Evolutionary conservation across 139 green algal species (phyloP).

Genomic region (Diplosphaera chodatii): DNA sequence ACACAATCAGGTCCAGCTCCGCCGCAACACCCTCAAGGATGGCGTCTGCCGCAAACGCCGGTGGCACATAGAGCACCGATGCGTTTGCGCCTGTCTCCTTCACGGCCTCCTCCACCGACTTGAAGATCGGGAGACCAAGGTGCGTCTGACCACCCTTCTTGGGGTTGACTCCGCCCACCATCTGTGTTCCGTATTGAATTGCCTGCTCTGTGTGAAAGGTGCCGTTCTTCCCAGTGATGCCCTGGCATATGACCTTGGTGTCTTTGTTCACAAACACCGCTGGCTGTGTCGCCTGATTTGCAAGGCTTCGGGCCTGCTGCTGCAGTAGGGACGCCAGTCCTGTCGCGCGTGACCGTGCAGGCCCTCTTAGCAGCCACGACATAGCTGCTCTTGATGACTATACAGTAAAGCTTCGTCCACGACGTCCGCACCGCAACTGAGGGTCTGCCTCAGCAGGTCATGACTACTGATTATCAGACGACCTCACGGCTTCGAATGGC

Average conservation of each 20-base stretch:
- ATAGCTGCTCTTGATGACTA: no score
- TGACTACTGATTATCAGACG: no score
- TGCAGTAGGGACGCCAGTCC: not conserved
- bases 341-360: no score
- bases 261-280: conserved; percentile 96
- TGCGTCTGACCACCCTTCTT: conserved; percentile 93
- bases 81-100: conserved; percentile 70
- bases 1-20: conserved; percentile 94
- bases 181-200: conserved; percentile 95
- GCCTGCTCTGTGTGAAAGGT: conserved; percentile 98
- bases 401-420: no score
- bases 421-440: no score
- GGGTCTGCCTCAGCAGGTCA: no score
- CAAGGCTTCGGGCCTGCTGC: not conserved
- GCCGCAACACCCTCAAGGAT: conserved; percentile 92
- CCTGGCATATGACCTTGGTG: conserved; percentile 92
- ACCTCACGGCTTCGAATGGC: no score
- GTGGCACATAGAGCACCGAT: conserved; percentile 93
- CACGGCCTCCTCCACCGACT: conserved; percentile 66
- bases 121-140: conserved; percentile 94
- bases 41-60: conserved; percentile 87
- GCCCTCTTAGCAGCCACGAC: no score
- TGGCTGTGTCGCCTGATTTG: conserved; percentile 38
- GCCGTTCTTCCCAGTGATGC: conserved; percentile 96
- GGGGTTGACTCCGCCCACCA: conserved; percentile 95